Percentiles rank a stretch among this genome's conserved stretches.
phyloP scores from a whole-genome alignment of 1,284 basidiomycete species.

The Coniophora puteana region DNA sequence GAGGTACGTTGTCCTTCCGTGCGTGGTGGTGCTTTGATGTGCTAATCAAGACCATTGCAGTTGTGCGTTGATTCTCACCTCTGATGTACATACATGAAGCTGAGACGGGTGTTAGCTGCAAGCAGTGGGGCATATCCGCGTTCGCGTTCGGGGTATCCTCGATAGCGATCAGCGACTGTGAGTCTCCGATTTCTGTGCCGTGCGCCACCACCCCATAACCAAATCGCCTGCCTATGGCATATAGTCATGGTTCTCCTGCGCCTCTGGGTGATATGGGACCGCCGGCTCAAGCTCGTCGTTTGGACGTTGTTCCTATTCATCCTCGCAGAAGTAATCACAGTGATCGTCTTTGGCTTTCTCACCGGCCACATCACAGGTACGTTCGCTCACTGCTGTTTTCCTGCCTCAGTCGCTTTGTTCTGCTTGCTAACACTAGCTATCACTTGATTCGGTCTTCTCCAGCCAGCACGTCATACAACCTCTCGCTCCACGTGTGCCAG shows the following conservation, averaged over 20 bases:
- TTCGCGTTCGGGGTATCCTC: slow-evolving; percentile 33
- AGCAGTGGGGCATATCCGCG: slow-evolving; percentile 28
- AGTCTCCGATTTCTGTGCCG: slow-evolving; percentile 11
- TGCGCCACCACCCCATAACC: not conserved
- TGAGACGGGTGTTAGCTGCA: slow-evolving; percentile 27
- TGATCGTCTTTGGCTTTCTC: too few species aligned
- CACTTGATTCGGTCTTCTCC: too few species aligned
- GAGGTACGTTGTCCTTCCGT: slow-evolving; percentile 11
- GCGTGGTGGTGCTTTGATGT: too few species aligned
- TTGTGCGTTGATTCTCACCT: slow-evolving; percentile 16
- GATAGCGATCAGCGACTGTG: slow-evolving; percentile 36
- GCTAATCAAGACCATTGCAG: slow-evolving; percentile 7
- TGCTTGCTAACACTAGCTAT: not conserved
- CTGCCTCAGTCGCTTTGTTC: too few species aligned
- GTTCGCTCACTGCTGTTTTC: slow-evolving; percentile 14
- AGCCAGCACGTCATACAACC: slow-evolving; percentile 14
- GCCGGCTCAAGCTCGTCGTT: slow-evolving; percentile 30
- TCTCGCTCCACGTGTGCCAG: slow-evolving; percentile 14
- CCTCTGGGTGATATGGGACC: slow-evolving; percentile 40
- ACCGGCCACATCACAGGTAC: slow-evolving; percentile 29
- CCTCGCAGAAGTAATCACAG: slow-evolving; percentile 24
- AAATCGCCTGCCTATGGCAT: not conserved
- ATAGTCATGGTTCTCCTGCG: slow-evolving; percentile 37
- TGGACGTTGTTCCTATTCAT: slow-evolving; percentile 31
- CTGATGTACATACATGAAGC: not conserved